phyloP scores from a whole-genome alignment of 208 protist species.

The Trypanosoma avium region DNA sequence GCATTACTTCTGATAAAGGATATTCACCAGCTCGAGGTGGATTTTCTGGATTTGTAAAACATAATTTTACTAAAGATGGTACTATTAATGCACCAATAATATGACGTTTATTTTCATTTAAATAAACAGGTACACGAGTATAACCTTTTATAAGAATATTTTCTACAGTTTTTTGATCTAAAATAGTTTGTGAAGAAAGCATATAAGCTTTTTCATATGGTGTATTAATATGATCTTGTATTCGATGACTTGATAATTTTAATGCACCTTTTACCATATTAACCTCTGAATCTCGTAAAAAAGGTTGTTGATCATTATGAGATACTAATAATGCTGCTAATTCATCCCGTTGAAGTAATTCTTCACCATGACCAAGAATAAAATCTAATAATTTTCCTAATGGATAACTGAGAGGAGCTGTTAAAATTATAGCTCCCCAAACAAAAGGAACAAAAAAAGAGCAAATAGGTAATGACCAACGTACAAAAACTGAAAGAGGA shows the following conservation, averaged over 20 bases:
- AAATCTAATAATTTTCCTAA: conserved; percentile 77
- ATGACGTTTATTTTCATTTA: conserved; percentile 55
- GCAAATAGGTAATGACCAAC: conserved; percentile 78
- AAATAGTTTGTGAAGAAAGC: conserved; percentile 50
- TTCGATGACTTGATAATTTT: conserved; percentile 58
- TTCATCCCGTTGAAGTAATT: conserved; percentile 64
- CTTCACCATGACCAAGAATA: conserved; percentile 63
- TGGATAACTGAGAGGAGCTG: conserved; percentile 74
- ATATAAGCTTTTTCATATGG: conserved; percentile 66
- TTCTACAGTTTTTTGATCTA: conserved; percentile 66
- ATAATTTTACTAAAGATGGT: conserved; percentile 77
- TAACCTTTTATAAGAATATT: conserved; percentile 65
- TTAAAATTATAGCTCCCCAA: conserved; percentile 63
- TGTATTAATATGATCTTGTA: conserved; percentile 62
- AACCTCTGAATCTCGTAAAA: conserved; percentile 62
- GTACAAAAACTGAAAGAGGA: conserved; percentile 88
- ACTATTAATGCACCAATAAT: conserved; percentile 87
- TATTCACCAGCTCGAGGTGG: conserved; percentile 65
- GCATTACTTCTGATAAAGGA: conserved; percentile 63
- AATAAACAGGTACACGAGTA: conserved; percentile 87
- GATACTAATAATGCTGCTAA: conserved; percentile 67
- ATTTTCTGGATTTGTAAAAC: conserved; percentile 48
- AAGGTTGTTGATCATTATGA: conserved; percentile 33
- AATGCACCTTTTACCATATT: conserved; percentile 77
- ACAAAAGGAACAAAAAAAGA: conserved; percentile 55